These are phyloP conservation scores for Parsonsia alboflavescens DNA, from an alignment of 257 asterid genomes.

Conservation along the genomic window DNA sequence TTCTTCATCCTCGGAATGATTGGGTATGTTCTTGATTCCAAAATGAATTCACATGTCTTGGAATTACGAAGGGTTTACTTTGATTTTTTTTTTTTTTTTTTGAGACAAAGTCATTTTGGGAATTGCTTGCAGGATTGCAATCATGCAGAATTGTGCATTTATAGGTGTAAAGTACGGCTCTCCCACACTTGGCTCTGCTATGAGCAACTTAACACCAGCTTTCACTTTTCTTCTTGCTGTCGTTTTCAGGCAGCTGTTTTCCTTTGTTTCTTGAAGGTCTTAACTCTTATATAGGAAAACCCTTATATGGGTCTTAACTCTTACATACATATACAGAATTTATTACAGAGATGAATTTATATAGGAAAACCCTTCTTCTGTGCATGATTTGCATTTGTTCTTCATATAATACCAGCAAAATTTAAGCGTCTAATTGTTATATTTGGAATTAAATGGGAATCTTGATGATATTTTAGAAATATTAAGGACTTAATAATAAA, in stretches of 20 bases:
- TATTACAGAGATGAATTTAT: not conserved
- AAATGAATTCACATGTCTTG: not conserved
- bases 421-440: no score
- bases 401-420: no score
- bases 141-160: constrained; percentile 24
- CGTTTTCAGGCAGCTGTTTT: constrained; percentile 28
- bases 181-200: constrained; percentile 41
- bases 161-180: constrained; percentile 28
- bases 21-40: constrained; percentile 24
- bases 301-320: no score
- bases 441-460: no score
- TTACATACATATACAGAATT: not conserved
- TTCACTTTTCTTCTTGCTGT: constrained; percentile 40
- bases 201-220: constrained; percentile 36
- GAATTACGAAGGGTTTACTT: not conserved
- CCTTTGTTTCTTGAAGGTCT: not conserved
- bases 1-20: constrained; percentile 30
- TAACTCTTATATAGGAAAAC: no score
- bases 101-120: not conserved
- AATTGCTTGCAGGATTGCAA: constrained; percentile 21
- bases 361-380: not conserved
- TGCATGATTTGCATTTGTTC: not conserved
- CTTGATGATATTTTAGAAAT: no score
- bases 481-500: no score
- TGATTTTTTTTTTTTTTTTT: not conserved